phyloP scores from a whole-genome alignment of 306 rosid species.

The Pachyrhizus erosus region DNA sequence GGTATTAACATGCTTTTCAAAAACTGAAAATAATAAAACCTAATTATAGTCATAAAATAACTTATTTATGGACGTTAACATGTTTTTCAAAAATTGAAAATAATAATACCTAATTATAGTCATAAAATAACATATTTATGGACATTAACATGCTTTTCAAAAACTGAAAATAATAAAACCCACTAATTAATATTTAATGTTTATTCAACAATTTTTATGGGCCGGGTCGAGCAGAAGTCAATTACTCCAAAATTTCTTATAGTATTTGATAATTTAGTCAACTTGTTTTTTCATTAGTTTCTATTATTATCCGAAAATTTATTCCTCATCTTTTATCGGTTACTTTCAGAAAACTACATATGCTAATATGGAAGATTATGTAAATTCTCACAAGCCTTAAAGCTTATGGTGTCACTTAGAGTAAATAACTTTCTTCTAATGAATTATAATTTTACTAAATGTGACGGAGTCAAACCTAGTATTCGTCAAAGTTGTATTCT shows the following conservation, averaged over 20 bases:
- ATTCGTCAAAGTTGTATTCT: constrained; percentile 32
- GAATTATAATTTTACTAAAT: constrained; percentile 14
- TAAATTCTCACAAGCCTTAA: constrained; percentile 14
- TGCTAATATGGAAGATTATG: constrained; percentile 13
- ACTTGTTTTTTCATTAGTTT: constrained; percentile 12
- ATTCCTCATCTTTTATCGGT: not conserved
- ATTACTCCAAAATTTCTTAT: constrained; percentile 18
- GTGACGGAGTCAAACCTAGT: constrained; percentile 18
- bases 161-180: too few relatives aligned
- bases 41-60: too few relatives aligned
- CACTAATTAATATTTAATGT: too few relatives aligned
- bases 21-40: too few relatives aligned
- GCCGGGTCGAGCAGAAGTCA: constrained; percentile 15
- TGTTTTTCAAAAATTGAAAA: too few relatives aligned
- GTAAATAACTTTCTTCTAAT: constrained; percentile 26
- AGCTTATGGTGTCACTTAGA: constrained; percentile 31
- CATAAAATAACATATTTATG: too few relatives aligned
- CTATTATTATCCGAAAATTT: not conserved
- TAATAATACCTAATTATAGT: too few relatives aligned
- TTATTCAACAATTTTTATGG: too few relatives aligned
- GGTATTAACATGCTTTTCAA: too few relatives aligned
- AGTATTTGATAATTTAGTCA: not conserved
- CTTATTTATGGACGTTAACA: too few relatives aligned
- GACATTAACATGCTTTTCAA: too few relatives aligned
- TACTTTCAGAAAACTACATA: constrained; percentile 6